Conservation (phyloP, 139 green algal species). For the Micractinium sp. region DNA sequence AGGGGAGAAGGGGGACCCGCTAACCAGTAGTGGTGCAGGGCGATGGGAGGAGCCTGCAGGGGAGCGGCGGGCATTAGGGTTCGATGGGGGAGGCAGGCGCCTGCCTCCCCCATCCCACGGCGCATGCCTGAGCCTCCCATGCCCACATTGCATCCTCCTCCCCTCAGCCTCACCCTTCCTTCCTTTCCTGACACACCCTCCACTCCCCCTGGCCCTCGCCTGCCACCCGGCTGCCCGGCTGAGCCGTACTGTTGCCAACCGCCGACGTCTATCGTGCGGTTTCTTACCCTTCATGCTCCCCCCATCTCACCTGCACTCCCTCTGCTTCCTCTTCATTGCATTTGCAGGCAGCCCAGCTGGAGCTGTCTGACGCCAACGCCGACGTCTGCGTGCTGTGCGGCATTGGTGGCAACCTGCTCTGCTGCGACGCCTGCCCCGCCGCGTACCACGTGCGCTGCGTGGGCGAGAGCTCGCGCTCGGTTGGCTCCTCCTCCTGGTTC, state of each 20-base stretch:
- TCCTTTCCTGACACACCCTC: too few relatives aligned
- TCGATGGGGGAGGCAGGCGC: too few relatives aligned
- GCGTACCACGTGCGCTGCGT: slow-evolving; percentile 90
- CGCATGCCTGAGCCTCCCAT: too few relatives aligned
- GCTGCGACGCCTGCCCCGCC: slow-evolving; percentile 91
- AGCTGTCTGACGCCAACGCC: slow-evolving; percentile 56
- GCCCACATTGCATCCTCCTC: too few relatives aligned
- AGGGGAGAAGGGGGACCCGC: too few relatives aligned
- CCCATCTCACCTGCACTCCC: not conserved
- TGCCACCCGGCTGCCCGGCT: not conserved
- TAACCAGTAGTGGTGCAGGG: too few relatives aligned
- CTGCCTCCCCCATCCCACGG: too few relatives aligned
- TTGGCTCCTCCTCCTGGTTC: slow-evolving; percentile 68
- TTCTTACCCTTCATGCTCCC: not conserved
- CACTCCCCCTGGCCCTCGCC: too few relatives aligned
- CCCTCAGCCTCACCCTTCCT: too few relatives aligned
- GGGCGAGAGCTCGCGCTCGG: slow-evolving; percentile 57
- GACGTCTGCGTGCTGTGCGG: slow-evolving; percentile 86
- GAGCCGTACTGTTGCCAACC: not conserved
- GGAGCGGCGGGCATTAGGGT: too few relatives aligned
- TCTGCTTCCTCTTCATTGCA: not conserved
- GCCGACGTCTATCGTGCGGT: not conserved
- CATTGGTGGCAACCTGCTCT: slow-evolving; percentile 83
- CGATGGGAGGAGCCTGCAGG: too few relatives aligned
- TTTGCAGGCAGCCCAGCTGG: not conserved